These are phyloP conservation scores for Teratosphaeria epicoccoides DNA, from an alignment of 2,329 filamentous ascomycete genomes.

Conservation along the genomic window DNA sequence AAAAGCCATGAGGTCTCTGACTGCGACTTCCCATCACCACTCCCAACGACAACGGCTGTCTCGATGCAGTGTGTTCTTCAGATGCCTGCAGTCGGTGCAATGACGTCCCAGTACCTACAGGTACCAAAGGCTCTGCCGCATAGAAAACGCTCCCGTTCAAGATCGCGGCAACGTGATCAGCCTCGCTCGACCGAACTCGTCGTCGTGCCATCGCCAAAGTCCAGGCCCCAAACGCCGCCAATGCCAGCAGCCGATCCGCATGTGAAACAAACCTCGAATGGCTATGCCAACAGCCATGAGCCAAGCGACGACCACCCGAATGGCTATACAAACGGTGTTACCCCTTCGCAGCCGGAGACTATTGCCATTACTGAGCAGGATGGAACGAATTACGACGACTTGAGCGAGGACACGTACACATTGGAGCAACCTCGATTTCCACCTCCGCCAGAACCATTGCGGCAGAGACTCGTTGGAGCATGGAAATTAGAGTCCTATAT, in stretches of 20 bases:
- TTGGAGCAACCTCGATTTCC: slow-evolving; percentile 20
- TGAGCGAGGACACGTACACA: slow-evolving; percentile 25
- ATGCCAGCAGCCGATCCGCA: slow-evolving; percentile 14
- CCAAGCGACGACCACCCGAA: slow-evolving; percentile 1
- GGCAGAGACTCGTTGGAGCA: slow-evolving; percentile 25
- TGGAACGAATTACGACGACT: slow-evolving; percentile 23
- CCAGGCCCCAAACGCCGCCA: slow-evolving; percentile 13
- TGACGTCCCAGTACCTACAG: slow-evolving; percentile 25
- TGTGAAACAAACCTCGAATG: slow-evolving; percentile 3
- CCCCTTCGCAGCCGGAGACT: not conserved
- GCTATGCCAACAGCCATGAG: slow-evolving; percentile 6
- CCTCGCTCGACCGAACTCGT: slow-evolving; percentile 10
- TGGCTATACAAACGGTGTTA: slow-evolving; percentile 7
- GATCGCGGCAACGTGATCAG: slow-evolving; percentile 16
- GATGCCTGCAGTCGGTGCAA: slow-evolving; percentile 16
- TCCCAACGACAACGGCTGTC: not conserved
- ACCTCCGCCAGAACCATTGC: slow-evolving; percentile 20
- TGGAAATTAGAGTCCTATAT: slow-evolving; percentile 31
- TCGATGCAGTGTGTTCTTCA: slow-evolving; percentile 2
- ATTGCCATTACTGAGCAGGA: slow-evolving; percentile 6
- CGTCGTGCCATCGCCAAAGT: slow-evolving; percentile 14
- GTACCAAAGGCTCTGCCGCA: slow-evolving; percentile 26
- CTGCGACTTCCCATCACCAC: not conserved
- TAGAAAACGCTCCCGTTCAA: slow-evolving; percentile 23
- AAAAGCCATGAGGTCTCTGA: not conserved